A percentile compares a stretch with the other conserved stretches of the same genome.
phyloP scores from a whole-genome alignment of 2,329 filamentous ascomycete genomes.

The Penicillium sp. region DNA sequence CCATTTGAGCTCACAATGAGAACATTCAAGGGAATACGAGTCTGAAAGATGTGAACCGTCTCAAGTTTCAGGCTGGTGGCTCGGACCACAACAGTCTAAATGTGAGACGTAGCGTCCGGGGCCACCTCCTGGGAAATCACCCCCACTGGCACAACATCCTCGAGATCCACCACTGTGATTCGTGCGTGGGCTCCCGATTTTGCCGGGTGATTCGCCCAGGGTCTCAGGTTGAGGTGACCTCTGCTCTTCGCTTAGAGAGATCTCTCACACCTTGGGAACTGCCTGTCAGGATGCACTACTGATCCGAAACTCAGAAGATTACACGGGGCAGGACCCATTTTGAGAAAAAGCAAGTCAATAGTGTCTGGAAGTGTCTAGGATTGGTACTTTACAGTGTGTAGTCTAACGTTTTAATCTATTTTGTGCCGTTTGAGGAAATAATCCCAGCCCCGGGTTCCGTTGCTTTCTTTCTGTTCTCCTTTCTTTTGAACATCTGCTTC shows the following conservation, averaged over 20 bases:
- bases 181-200: constrained; percentile 11
- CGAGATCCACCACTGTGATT: constrained; percentile 15
- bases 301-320: background rate
- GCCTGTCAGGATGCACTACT: background rate
- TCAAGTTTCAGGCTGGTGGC: constrained; percentile 10
- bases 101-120: constrained; percentile 30
- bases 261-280: background rate
- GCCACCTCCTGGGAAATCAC: constrained; percentile 17
- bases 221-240: constrained; percentile 1
- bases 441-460: background rate
- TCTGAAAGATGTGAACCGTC: background rate
- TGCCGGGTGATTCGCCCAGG: constrained; percentile 5
- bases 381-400: background rate
- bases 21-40: too few relatives aligned
- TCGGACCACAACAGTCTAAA: constrained; percentile 13
- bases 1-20: background rate
- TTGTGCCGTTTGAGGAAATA: constrained; percentile 5
- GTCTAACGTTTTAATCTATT: constrained; percentile 9
- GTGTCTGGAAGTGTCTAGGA: background rate
- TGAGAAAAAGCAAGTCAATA: background rate
- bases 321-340: background rate
- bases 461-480: constrained; percentile 14
- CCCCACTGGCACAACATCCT: constrained; percentile 15
- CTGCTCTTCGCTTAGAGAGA: background rate
- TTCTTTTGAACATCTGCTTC: constrained; percentile 18